These are phyloP conservation scores for Hemisphaericaspora xylanilytica DNA, from an alignment of 1,139 yeast species.

Conservation along the genomic window DNA sequence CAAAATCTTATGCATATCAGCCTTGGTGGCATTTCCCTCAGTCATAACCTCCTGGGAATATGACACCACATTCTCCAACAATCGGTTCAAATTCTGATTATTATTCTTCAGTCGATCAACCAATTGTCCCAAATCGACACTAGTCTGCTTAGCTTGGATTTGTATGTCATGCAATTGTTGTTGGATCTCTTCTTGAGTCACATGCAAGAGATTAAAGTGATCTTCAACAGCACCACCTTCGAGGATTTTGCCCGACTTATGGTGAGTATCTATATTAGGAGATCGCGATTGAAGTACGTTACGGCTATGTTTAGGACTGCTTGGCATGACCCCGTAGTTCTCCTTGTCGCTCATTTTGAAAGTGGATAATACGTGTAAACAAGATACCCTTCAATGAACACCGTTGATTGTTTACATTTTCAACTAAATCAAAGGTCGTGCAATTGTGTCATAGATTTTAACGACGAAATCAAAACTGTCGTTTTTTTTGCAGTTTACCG, in stretches of 20 bases:
- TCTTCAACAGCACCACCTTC: conserved; percentile 20
- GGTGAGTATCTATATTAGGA: conserved; percentile 21
- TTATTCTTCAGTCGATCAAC: conserved; percentile 43
- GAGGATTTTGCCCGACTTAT: background rate
- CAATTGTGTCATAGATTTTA: too few relatives aligned
- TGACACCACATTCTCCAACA: conserved; percentile 32
- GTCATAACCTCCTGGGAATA: conserved; percentile 37
- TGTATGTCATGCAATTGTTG: conserved; percentile 33
- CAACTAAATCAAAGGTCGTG: too few relatives aligned
- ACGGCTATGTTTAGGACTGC: conserved; percentile 4
- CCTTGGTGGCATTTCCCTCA: conserved; percentile 38
- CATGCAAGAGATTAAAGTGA: conserved; percentile 29
- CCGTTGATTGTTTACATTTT: too few relatives aligned
- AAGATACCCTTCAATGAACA: too few relatives aligned
- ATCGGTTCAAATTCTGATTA: conserved; percentile 36
- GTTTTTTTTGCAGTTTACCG: too few relatives aligned
- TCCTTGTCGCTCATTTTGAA: conserved; percentile 10
- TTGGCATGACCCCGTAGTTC: conserved; percentile 10
- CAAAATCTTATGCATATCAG: conserved; percentile 27
- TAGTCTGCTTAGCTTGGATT: conserved; percentile 33
- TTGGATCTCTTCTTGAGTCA: conserved; percentile 27
- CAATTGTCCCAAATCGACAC: conserved; percentile 37
- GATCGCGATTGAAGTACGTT: conserved; percentile 27
- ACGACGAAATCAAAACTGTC: too few relatives aligned
- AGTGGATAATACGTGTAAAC: too few relatives aligned